Percentiles rank a stretch among this genome's conserved stretches.
Conservation (phyloP, 1,139 yeast species). For the Kodamaea fungicola region DNA sequence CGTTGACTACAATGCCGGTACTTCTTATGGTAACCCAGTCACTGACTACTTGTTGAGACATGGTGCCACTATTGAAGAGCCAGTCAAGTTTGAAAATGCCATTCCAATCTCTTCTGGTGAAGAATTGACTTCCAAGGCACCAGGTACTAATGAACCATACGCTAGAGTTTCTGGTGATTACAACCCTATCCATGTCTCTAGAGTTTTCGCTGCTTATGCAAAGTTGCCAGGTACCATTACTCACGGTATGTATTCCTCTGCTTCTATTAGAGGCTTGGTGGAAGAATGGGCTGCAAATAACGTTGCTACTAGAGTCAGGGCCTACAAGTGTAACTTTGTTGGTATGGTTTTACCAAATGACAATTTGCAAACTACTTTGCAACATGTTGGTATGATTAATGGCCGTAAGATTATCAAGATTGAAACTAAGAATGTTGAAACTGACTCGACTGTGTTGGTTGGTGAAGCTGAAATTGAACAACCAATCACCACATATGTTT, state of each 20-base stretch:
- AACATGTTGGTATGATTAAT: slow-evolving; percentile 97
- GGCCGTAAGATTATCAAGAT: slow-evolving; percentile 97
- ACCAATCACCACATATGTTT: slow-evolving; percentile 93
- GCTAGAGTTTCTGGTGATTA: slow-evolving; percentile 97
- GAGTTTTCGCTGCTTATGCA: slow-evolving; percentile 91
- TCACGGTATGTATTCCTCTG: slow-evolving; percentile 98
- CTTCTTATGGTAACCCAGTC: slow-evolving; percentile 96
- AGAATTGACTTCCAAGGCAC: slow-evolving; percentile 69
- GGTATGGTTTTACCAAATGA: slow-evolving; percentile 99
- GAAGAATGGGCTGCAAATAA: slow-evolving; percentile 99
- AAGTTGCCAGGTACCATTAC: slow-evolving; percentile 95
- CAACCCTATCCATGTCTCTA: slow-evolving; percentile 96
- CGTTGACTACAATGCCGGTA: slow-evolving; percentile 87
- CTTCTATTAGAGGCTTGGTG: slow-evolving; percentile 88
- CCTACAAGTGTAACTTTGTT: slow-evolving; percentile 84
- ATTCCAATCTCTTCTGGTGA: slow-evolving; percentile 85
- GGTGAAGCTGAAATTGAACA: slow-evolving; percentile 99
- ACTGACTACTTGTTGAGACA: slow-evolving; percentile 88
- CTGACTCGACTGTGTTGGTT: slow-evolving; percentile 68
- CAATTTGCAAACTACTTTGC: slow-evolving; percentile 78
- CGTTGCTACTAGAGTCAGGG: slow-evolving; percentile 92
- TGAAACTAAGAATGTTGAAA: slow-evolving; percentile 79
- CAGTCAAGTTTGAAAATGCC: slow-evolving; percentile 82
- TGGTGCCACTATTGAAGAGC: slow-evolving; percentile 93
- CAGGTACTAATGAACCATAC: slow-evolving; percentile 88